phyloP scores from a whole-genome alignment of 108 stramenopile species.

The Nannochloropsis granulata region DNA sequence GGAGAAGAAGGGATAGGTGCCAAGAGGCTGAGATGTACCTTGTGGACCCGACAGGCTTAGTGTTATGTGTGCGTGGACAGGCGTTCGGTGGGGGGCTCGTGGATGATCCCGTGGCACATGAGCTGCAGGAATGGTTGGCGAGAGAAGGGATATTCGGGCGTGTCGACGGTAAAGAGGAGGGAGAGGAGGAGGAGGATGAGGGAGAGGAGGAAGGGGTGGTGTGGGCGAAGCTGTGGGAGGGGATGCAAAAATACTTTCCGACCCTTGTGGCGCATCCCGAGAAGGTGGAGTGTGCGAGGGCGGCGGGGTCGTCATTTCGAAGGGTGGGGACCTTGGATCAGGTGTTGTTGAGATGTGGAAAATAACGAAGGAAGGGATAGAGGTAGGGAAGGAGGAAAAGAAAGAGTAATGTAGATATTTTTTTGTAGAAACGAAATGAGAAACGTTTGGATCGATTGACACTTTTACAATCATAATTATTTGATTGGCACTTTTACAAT shows the following conservation, averaged over 20 bases:
- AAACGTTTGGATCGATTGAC: too few species aligned
- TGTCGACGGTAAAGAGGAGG: background rate
- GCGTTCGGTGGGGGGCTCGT: background rate
- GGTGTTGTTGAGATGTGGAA: too few species aligned
- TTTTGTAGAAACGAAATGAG: too few species aligned
- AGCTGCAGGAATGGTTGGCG: background rate
- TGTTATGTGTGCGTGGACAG: background rate
- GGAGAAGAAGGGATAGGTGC: background rate
- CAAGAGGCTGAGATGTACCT: background rate
- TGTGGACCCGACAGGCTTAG: background rate
- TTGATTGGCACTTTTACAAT: too few species aligned
- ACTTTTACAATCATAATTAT: too few species aligned
- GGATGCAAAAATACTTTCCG: background rate
- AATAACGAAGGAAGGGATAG: too few species aligned
- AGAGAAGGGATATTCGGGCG: background rate
- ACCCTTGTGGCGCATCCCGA: background rate
- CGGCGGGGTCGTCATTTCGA: background rate
- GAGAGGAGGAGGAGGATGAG: background rate
- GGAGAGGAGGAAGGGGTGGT: background rate
- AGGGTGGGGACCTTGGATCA: background rate
- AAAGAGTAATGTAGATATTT: too few species aligned
- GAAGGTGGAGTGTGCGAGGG: background rate
- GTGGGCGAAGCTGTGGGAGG: background rate
- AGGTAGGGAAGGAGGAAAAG: too few species aligned
- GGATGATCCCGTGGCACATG: background rate